phyloP scores from a whole-genome alignment of 495 filamentous ascomycete genomes.

The Amphirosellinia nigrospora region DNA sequence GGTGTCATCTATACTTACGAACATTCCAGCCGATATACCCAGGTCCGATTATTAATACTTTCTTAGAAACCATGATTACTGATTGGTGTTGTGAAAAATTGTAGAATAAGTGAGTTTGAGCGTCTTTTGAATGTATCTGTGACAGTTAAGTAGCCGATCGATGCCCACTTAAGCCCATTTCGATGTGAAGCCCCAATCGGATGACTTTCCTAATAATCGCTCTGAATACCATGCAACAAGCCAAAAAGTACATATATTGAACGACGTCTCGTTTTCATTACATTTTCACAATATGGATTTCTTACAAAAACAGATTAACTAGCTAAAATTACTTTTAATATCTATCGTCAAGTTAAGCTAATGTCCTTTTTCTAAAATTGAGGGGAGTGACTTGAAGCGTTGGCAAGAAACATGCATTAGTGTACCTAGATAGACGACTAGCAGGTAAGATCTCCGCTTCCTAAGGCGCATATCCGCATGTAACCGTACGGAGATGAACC shows the following conservation, averaged over 20 bases:
- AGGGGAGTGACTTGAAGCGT: too few species aligned
- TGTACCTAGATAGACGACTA: too few species aligned
- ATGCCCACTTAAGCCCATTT: not conserved
- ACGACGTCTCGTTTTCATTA: not conserved
- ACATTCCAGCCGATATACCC: slow-evolving; percentile 50
- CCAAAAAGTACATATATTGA: not conserved
- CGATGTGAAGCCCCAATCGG: not conserved
- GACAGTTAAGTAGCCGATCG: not conserved
- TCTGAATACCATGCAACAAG: not conserved
- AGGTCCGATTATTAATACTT: slow-evolving; percentile 48
- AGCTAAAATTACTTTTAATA: not conserved
- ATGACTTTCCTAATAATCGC: not conserved
- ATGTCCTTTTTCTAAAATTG: too few species aligned
- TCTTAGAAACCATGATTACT: slow-evolving; percentile 31
- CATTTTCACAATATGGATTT: not conserved
- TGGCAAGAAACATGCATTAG: too few species aligned
- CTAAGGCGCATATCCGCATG: not conserved
- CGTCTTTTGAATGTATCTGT: not conserved
- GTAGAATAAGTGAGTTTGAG: not conserved
- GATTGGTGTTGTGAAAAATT: not conserved
- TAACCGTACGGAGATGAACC: not conserved
- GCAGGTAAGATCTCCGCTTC: too few species aligned
- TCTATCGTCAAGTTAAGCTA: not conserved
- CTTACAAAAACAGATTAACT: not conserved
- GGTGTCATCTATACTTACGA: slow-evolving; percentile 5